Evolutionary conservation across 2,329 filamentous ascomycete genomes (phyloP).

Genomic region (Claviceps capensis): DNA sequence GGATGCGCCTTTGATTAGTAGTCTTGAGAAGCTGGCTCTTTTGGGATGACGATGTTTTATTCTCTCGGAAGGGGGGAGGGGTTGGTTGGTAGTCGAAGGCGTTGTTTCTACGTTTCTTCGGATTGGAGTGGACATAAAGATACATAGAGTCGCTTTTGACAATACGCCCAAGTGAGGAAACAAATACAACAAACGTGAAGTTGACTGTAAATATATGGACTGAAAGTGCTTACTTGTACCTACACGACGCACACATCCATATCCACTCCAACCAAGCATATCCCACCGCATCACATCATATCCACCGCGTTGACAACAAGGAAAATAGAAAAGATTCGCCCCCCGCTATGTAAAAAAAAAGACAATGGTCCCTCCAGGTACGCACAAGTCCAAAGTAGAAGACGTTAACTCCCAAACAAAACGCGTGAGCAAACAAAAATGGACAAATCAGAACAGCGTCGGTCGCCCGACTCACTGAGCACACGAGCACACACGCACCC

Average conservation of each 20-base stretch:
- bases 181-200: no score
- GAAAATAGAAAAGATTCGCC: background rate
- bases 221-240: no score
- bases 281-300: background rate
- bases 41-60: conserved; percentile 22
- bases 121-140: no score
- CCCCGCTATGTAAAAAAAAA: conserved; percentile 19
- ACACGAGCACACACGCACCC: background rate
- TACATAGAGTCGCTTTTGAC: no score
- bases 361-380: background rate
- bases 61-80: no score
- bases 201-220: no score
- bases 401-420: background rate
- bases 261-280: background rate
- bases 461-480: background rate
- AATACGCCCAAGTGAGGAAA: no score
- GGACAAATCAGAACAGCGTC: background rate
- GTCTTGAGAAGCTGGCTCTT: conserved; percentile 35
- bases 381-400: background rate
- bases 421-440: background rate
- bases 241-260: no score
- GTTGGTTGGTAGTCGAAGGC: no score
- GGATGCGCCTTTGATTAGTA: conserved; percentile 34
- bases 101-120: no score
- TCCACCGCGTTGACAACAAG: background rate